Conservation (phyloP, 1,139 yeast species). For the Candida tropicalis region DNA sequence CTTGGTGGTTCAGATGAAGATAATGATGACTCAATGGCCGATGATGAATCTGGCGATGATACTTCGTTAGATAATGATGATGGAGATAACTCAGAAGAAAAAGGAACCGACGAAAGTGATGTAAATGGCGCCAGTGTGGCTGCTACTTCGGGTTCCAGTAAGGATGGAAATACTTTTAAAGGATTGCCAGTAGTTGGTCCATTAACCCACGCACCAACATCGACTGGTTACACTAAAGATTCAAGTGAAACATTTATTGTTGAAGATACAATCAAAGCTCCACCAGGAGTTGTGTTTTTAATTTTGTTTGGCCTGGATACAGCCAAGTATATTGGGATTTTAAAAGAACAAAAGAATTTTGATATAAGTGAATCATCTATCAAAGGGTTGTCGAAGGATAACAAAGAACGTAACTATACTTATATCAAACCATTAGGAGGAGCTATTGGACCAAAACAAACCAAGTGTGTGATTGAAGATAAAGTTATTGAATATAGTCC, state of each 20-base stretch:
- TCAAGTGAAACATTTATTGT: conserved; percentile 63
- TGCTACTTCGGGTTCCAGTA: conserved; percentile 9
- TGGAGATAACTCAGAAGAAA: conserved; percentile 13
- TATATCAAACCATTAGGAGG: conserved; percentile 82
- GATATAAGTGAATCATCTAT: conserved; percentile 59
- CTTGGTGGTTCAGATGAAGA: conserved; percentile 12
- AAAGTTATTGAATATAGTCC: conserved; percentile 64
- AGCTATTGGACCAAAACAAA: conserved; percentile 93
- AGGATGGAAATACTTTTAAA: conserved; percentile 25
- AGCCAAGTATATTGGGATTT: conserved; percentile 53
- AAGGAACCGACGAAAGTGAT: conserved; percentile 7
- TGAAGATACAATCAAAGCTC: conserved; percentile 68
- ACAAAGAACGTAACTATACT: conserved; percentile 57
- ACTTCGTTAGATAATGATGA: conserved; percentile 8
- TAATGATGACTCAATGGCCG: conserved; percentile 11
- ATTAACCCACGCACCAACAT: conserved; percentile 38
- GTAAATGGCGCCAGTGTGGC: conserved; percentile 9
- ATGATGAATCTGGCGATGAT: conserved; percentile 8
- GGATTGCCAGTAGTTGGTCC: conserved; percentile 46
- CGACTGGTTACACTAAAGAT: conserved; percentile 48
- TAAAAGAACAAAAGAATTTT: conserved; percentile 70
- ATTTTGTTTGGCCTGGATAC: conserved; percentile 77
- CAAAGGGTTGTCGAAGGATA: conserved; percentile 37
- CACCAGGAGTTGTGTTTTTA: conserved; percentile 75
- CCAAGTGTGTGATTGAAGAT: conserved; percentile 80